Evolutionary conservation across 225 moss, liverwort and hornwort genomes (phyloP).

Genomic region (Bryum argenteum): DNA sequence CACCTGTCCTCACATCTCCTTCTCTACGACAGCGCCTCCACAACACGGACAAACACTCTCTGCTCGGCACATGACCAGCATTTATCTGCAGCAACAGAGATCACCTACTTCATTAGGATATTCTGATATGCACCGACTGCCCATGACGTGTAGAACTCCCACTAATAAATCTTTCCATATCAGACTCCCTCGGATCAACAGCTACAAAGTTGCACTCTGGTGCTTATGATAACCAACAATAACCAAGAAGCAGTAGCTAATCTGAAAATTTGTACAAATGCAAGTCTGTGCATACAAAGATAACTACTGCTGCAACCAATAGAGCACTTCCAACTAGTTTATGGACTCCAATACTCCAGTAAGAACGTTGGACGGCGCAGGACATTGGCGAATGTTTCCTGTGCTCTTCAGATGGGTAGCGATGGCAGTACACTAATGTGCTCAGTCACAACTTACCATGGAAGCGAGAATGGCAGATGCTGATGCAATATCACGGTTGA

Average conservation of each 20-base stretch:
- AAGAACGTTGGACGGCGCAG: background rate
- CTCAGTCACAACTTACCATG: slow-evolving; percentile 55
- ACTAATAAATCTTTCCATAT: too few species aligned
- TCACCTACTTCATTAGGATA: background rate
- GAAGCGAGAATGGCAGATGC: slow-evolving; percentile 60
- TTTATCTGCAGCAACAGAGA: slow-evolving; percentile 47
- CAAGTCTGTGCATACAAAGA: too few species aligned
- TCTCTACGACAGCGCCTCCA: slow-evolving; percentile 79
- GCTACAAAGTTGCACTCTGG: too few species aligned
- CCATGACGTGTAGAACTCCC: too few species aligned
- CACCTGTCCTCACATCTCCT: slow-evolving; percentile 41
- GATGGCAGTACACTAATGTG: background rate
- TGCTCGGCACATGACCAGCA: slow-evolving; percentile 59
- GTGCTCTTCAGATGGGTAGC: slow-evolving; percentile 1
- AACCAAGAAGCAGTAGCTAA: too few species aligned
- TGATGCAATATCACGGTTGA: slow-evolving; percentile 74
- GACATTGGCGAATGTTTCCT: background rate
- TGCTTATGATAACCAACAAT: too few species aligned
- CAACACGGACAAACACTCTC: slow-evolving; percentile 48
- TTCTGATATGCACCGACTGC: too few species aligned
- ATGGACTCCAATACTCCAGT: too few species aligned
- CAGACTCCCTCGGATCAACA: too few species aligned
- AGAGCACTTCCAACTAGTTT: too few species aligned
- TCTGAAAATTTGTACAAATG: too few species aligned
- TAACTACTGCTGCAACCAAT: too few species aligned